Percentiles rank a stretch among this genome's conserved stretches.
Evolutionary conservation across 371 early-diverging fungal species (phyloP).

Genomic region (Dichotomocladium elegans): DNA sequence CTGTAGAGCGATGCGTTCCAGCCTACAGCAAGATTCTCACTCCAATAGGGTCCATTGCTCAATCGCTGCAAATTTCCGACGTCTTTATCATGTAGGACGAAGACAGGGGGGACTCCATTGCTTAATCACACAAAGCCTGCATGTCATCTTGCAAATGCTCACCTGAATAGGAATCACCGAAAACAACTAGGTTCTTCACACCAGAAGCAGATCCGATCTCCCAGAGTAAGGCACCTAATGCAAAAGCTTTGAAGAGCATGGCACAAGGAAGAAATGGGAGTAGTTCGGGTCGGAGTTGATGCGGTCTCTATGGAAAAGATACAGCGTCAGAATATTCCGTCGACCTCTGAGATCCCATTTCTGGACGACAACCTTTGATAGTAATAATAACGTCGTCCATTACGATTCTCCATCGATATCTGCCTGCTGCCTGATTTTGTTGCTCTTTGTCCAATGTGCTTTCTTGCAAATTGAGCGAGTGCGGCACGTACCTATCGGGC

Average conservation of each 20-base stretch:
- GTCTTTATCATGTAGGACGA: constrained; percentile 11
- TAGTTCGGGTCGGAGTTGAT: no score
- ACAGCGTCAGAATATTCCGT: not conserved
- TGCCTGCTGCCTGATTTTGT: no score
- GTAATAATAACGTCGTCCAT: no score
- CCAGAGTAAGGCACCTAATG: not conserved
- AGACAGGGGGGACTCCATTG: no score
- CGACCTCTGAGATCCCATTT: not conserved
- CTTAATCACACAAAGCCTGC: not conserved
- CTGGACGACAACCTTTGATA: not conserved
- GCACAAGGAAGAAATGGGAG: no score
- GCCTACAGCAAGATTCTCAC: constrained; percentile 35
- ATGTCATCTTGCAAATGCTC: not conserved
- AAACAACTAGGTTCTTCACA: constrained; percentile 37
- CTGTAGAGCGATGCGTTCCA: constrained; percentile 39
- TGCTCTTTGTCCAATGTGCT: no score
- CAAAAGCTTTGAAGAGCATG: no score
- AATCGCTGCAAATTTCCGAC: constrained; percentile 30
- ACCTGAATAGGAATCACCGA: constrained; percentile 46
- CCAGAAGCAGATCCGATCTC: not conserved
- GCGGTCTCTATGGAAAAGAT: no score
- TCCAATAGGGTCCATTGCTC: constrained; percentile 50
- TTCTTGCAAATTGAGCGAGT: no score
- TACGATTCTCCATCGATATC: no score
- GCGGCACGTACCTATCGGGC: no score